Percentiles rank a stretch among this genome's conserved stretches.
Evolutionary conservation across 768 basidiomycete genomes (phyloP).

Genomic region (Pisolithus marmoratus): DNA sequence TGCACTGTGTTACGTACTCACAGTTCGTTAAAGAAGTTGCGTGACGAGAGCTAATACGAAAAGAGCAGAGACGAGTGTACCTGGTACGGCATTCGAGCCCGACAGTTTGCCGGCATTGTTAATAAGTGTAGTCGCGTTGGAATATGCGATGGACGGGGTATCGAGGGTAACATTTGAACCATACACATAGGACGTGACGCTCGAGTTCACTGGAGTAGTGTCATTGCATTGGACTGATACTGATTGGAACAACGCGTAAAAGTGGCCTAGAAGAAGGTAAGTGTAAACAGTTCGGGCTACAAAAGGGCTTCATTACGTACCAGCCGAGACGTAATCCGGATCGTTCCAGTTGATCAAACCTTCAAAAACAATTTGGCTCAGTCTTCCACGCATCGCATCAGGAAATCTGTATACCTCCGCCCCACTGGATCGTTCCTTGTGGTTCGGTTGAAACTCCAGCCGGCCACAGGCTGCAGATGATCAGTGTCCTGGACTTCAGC

Average conservation of each 20-base stretch:
- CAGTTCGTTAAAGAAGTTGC: too few species aligned
- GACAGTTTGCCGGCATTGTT: slow-evolving; percentile 30
- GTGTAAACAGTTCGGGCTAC: background rate
- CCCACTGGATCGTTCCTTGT: slow-evolving; percentile 71
- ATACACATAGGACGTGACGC: slow-evolving; percentile 63
- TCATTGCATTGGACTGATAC: slow-evolving; percentile 63
- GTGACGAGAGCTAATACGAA: slow-evolving; percentile 8
- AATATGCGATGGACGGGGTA: slow-evolving; percentile 50
- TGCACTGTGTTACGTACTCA: too few species aligned
- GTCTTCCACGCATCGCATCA: background rate
- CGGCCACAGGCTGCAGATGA: slow-evolving; percentile 59
- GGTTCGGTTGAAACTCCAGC: slow-evolving; percentile 60
- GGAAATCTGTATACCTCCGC: slow-evolving; percentile 45
- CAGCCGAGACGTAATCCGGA: slow-evolving; percentile 68
- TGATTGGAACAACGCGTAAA: slow-evolving; percentile 58
- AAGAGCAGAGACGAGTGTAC: slow-evolving; percentile 9
- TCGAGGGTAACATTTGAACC: slow-evolving; percentile 45
- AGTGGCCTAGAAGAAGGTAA: slow-evolving; percentile 46
- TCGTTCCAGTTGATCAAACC: slow-evolving; percentile 77
- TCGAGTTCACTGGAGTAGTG: slow-evolving; percentile 33
- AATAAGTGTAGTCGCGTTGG: slow-evolving; percentile 52
- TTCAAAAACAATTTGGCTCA: slow-evolving; percentile 5
- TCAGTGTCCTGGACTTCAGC: background rate
- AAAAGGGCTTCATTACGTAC: slow-evolving; percentile 21
- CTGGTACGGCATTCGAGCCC: slow-evolving; percentile 6